Evolutionary conservation across 164 flowering plant genomes (phyloP), one percentile per base, ranked within the genome.

Genomic region (Kalanchoe fedtschenkoi): DNA sequence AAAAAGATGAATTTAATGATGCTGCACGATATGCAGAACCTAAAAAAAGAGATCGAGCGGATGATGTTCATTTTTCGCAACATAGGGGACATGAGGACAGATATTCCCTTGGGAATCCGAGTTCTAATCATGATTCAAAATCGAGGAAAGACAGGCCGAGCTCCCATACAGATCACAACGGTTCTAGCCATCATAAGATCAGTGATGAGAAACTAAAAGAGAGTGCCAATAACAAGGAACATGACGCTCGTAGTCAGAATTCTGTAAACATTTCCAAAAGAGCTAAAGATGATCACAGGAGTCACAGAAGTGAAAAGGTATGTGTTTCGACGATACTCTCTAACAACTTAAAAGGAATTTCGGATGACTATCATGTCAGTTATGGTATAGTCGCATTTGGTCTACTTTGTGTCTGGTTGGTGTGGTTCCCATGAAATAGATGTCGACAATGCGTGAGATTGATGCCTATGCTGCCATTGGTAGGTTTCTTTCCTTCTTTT

Each of bases 51-150:
- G 93, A 82, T 5, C 65, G 82, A 43, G 62, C 51, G 60, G 96
- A 84, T 62, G 88, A 78, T 71, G 91, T 73, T 54, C 71, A 63
- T 65, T 59, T 43, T 55, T 68, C 73, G n/a, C 84, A 73, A 59
- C 83, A 75, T 42, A 75, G 85, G 74, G 89, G 79, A 34, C 88
- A 78, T 64, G 97, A 87, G 41, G 90, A 85, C 79, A 69, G 58
- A 39, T 69, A 78, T 79, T 62, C 75, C 7, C 84, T 82, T 37
- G 85, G 78, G 42, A 76, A 70, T 67, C 84, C 75, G 55, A 28
- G 64, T 39, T 72, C 29, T 59, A 69, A 65, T 68, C 86, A 82
- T 70, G 92, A 83, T 30, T 85, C 77, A 68, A 81, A 78, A 75
- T 71, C 78, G 33, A 82, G 85, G 73, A 82, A 72, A 65, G 97